Base-by-base conservation (phyloP, 306 rosid species). In the Malus orientalis region DNA sequence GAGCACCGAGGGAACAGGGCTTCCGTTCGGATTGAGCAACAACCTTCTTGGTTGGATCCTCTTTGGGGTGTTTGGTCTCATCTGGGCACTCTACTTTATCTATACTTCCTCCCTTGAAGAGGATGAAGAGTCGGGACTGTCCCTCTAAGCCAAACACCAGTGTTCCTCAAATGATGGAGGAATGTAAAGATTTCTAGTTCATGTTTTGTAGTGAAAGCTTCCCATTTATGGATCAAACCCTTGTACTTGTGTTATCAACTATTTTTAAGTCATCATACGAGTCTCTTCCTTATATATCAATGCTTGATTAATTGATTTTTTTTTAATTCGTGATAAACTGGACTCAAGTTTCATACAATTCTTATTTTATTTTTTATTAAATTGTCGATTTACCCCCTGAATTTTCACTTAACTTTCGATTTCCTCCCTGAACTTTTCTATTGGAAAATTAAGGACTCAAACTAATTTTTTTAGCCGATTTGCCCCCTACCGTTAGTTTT, bases 1-100 rank as follows among this genome's bases (percentile, higher is more conserved):
- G 88, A 77, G 76, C 89, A 95, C 98, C n/a, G 98, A 95, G 81
- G 98, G 98, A 55, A 92, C 98, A 15, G 98, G 98, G 25, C 95
- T 95, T 77, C 98, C 98, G 23, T 92, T 92, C 77, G 98, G 98
- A 2, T 83, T 95, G 74, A 95, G 97, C 91, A 95, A 92, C 91
- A 95, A 92, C 84, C 79, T 87, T 81, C 93, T 95, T 19, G 95
- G 89, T 53, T 95, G 98, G 97, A 86, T 92, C 83, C 85, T 95
- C 11, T 57, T 89, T 1, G 97, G 84, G 67, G 92, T 84, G 80
- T 95, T 95, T 74, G 98, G 79, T 63, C 87, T 95, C 51, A 84
- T 90, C 4, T 95, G 98, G 98, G 30, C 82, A 55, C 60, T 90
- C 29, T 95, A 83, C 71, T 49, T 84, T 65, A 9, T 79, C 47